Conservation (phyloP, 2,329 filamentous ascomycete species). For the Sarocladium kiliense region DNA sequence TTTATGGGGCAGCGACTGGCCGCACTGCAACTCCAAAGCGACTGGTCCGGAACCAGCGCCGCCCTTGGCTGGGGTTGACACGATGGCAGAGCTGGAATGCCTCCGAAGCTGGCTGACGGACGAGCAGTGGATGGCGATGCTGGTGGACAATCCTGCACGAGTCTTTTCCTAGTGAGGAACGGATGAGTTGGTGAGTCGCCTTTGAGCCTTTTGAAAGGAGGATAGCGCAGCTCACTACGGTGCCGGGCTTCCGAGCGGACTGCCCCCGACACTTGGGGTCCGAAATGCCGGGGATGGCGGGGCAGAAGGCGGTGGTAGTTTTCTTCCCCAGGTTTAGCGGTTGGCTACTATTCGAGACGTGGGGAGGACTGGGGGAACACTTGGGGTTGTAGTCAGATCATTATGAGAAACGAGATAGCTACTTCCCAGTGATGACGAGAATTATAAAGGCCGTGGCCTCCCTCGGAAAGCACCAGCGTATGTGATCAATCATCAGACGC, state of each 20-base stretch:
- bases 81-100: neutral
- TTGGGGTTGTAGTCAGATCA: too few species aligned
- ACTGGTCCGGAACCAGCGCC: too few species aligned
- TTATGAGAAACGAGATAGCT: too few species aligned
- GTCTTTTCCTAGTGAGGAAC: neutral
- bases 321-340: neutral
- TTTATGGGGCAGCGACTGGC: too few species aligned
- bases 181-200: neutral
- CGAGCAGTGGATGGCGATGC: neutral
- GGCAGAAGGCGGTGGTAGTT: neutral
- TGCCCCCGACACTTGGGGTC: neutral
- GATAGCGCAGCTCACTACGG: neutral
- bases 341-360: neutral
- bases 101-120: neutral
- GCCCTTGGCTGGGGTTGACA: too few species aligned
- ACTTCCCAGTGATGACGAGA: too few species aligned
- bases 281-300: neutral
- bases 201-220: neutral
- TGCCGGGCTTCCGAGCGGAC: neutral
- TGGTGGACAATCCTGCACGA: neutral
- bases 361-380: neutral
- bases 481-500: too few species aligned
- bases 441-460: too few species aligned
- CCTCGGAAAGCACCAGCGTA: too few species aligned
- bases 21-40: too few species aligned